Evolutionary conservation across 1,284 basidiomycete species (phyloP), one percentile per base, ranked within the genome.

Genomic region (Puccinia horiana): DNA sequence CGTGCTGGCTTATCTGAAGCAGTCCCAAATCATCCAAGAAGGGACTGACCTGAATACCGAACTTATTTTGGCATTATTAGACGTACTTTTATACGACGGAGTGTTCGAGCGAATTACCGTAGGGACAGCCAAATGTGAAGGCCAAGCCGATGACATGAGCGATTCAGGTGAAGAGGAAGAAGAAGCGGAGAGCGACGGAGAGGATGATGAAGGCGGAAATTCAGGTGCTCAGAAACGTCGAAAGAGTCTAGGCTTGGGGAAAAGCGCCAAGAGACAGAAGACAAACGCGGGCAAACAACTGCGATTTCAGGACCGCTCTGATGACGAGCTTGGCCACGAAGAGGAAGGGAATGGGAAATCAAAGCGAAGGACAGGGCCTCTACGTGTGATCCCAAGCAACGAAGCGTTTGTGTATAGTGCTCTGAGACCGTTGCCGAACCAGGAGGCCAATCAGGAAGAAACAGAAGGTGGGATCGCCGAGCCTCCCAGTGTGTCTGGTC

Each of bases 51-150:
- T 97, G 18, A 89, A 90, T n/a, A 90, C 93, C 12, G 93, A 93
- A 83, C 93, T 96, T 85, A 92, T 96, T 58, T 92, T 94, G 84
- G 91, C 91, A 88, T 89, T 97, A 61, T 89, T 96, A 54, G 93
- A 94, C 84, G 92, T 95, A 26, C 90, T 97, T 56, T 90, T 95
- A 61, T 90, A 93, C 76, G 94, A 96, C 85, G 94, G 94, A 1
- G 91, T 93, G 84, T 90, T 96, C 82, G 94, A 96, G 88, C 92
- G 91, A 83, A 85, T 88, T 5, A 82, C 81, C 14, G 81, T 82
- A n/a, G 81, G 81, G 35, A 82, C 63, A 23, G 81, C 81, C 1
- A 82, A 82, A 35, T 69, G 58, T 44, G 81, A 82, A 76, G 81
- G 81, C 42, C 49, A 76, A 32, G 65, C 40, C 37, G 52, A 81